phyloP scores from a whole-genome alignment of 2,329 filamentous ascomycete genomes.

The Paracoccidioides lutzii region DNA sequence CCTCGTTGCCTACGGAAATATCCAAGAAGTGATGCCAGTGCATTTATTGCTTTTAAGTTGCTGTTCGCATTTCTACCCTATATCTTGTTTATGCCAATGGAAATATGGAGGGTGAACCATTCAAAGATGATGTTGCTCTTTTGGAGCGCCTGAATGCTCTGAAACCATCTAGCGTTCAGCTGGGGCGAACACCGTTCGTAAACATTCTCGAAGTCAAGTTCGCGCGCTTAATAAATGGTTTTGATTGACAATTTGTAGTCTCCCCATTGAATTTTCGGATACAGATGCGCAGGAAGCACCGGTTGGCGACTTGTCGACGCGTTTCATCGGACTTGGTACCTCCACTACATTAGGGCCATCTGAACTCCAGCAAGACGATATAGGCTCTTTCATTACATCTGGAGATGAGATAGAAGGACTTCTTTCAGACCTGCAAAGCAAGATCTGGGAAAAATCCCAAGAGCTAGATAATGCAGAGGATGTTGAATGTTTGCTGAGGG shows the following conservation, averaged over 20 bases:
- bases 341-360: not conserved
- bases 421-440: slow-evolving; percentile 8
- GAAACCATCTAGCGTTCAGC: slow-evolving; percentile 21
- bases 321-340: slow-evolving; percentile 3
- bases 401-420: slow-evolving; percentile 14
- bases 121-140: slow-evolving; percentile 17
- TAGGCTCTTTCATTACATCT: slow-evolving; percentile 5
- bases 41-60: not conserved
- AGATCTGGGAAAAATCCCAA: slow-evolving; percentile 1
- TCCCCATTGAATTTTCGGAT: slow-evolving; percentile 1
- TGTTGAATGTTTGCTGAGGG: slow-evolving; percentile 1
- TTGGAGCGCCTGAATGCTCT: slow-evolving; percentile 23
- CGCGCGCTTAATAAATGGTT: slow-evolving; percentile 3
- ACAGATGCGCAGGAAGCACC: slow-evolving; percentile 1
- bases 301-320: not conserved
- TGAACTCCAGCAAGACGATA: not conserved
- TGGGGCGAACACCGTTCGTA: slow-evolving; percentile 18
- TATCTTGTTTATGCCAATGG: not conserved
- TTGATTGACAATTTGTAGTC: slow-evolving; percentile 3
- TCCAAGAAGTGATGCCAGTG: not conserved
- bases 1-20: not conserved
- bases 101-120: slow-evolving; percentile 12
- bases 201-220: slow-evolving; percentile 4
- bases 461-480: slow-evolving; percentile 3
- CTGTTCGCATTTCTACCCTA: not conserved